Conservation (phyloP, 768 basidiomycete species). For the Hericium alpestre region DNA sequence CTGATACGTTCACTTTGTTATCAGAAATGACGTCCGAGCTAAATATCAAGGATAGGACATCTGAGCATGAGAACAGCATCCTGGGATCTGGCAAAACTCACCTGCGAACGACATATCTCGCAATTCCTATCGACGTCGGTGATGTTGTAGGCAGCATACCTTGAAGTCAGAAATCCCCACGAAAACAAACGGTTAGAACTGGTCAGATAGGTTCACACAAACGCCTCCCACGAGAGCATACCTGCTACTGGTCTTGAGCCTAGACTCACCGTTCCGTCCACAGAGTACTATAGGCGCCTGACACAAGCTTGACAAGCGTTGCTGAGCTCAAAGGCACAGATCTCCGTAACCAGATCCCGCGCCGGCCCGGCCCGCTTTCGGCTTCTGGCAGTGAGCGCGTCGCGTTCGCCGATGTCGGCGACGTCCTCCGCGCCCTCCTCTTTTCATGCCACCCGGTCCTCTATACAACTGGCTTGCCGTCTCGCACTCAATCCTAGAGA, state of each 20-base stretch:
- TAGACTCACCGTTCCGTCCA: no score
- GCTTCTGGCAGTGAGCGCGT: not conserved
- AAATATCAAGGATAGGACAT: not conserved
- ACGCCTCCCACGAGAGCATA: no score
- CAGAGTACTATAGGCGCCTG: no score
- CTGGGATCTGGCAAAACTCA: not conserved
- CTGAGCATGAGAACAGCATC: not conserved
- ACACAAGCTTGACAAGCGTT: no score
- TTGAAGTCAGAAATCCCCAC: no score
- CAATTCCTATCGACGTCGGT: not conserved
- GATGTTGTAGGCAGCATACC: not conserved
- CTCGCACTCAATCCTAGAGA: slow-evolving; percentile 45
- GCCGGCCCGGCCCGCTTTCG: not conserved
- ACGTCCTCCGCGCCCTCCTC: not conserved
- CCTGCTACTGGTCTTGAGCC: no score
- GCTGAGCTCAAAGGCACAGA: no score
- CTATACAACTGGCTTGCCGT: slow-evolving; percentile 68
- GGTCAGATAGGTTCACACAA: no score
- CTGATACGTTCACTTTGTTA: slow-evolving; percentile 52
- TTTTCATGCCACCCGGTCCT: slow-evolving; percentile 54
- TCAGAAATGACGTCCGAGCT: slow-evolving; percentile 70
- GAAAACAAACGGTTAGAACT: no score
- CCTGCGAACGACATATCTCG: not conserved
- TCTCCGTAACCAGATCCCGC: no score
- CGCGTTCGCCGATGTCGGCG: no score